Conservation (phyloP, 176 grass and related monocot genomes). For the Oryza punctata region DNA sequence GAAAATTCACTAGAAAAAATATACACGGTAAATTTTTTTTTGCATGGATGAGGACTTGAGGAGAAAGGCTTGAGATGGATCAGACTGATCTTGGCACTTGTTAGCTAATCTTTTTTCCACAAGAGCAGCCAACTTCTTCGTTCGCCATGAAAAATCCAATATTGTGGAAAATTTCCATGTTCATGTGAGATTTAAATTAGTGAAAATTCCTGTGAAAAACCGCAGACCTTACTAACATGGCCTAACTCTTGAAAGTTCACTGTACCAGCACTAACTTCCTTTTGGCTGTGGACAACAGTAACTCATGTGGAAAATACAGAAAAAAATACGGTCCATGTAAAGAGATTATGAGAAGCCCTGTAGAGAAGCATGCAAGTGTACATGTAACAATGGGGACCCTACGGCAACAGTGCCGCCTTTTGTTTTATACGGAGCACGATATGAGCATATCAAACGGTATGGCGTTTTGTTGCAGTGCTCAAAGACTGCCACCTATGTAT, state of each 20-base stretch:
- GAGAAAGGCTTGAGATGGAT: neutral
- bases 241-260: conserved; percentile 7
- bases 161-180: neutral
- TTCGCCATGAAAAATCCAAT: neutral
- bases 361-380: conserved; percentile 7
- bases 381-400: neutral
- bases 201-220: neutral
- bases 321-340: neutral
- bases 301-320: neutral
- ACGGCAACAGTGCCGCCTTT: conserved; percentile 6
- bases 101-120: neutral
- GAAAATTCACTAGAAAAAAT: neutral
- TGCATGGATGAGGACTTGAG: neutral
- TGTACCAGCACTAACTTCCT: conserved; percentile 9
- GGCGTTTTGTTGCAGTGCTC: neutral
- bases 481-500: neutral
- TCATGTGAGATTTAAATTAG: too few relatives aligned
- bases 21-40: neutral
- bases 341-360: neutral
- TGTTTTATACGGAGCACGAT: conserved; percentile 27
- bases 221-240: neutral
- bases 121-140: neutral
- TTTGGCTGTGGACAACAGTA: conserved; percentile 20
- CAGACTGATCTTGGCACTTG: neutral
- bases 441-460: neutral